phyloP scores from a whole-genome alignment of 441 rosid species.

The Populus hybrid region DNA sequence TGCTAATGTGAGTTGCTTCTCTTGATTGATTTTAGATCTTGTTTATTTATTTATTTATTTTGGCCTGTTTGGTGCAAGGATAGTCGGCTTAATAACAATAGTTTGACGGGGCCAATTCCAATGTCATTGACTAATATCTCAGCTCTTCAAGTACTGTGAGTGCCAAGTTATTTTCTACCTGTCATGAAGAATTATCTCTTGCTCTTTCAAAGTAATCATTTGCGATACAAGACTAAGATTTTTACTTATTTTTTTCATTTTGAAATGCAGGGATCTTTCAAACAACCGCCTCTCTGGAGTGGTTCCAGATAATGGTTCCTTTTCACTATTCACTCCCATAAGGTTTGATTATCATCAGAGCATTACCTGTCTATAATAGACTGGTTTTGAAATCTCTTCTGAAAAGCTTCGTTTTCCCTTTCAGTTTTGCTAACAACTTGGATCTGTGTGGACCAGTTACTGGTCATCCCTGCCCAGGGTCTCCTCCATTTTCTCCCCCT shows the following conservation, averaged over 20 bases:
- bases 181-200: not conserved
- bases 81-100: slow-evolving; percentile 97
- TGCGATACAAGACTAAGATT: slow-evolving; percentile 16
- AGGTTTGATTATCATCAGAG: slow-evolving; percentile 45
- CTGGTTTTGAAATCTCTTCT: slow-evolving; percentile 16
- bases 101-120: slow-evolving; percentile 79
- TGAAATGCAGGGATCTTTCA: slow-evolving; percentile 80
- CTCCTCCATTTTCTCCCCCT: slow-evolving; percentile 97
- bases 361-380: not conserved
- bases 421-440: slow-evolving; percentile 93
- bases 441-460: slow-evolving; percentile 91
- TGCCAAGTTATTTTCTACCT: slow-evolving; percentile 14
- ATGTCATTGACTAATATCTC: slow-evolving; percentile 77
- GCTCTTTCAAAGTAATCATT: slow-evolving; percentile 3
- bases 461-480: slow-evolving; percentile 89
- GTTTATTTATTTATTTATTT: slow-evolving; percentile 23
- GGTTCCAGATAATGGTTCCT: slow-evolving; percentile 93
- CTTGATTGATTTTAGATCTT: slow-evolving; percentile 15
- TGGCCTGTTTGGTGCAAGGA: slow-evolving; percentile 38
- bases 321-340: slow-evolving; percentile 89
- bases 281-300: slow-evolving; percentile 82
- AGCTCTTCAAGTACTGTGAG: slow-evolving; percentile 90
- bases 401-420: slow-evolving; percentile 21
- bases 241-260: slow-evolving; percentile 4
- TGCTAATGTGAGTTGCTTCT: not conserved